phyloP scores from a whole-genome alignment of 2,329 filamentous ascomycete species.

The Calycina marina region DNA sequence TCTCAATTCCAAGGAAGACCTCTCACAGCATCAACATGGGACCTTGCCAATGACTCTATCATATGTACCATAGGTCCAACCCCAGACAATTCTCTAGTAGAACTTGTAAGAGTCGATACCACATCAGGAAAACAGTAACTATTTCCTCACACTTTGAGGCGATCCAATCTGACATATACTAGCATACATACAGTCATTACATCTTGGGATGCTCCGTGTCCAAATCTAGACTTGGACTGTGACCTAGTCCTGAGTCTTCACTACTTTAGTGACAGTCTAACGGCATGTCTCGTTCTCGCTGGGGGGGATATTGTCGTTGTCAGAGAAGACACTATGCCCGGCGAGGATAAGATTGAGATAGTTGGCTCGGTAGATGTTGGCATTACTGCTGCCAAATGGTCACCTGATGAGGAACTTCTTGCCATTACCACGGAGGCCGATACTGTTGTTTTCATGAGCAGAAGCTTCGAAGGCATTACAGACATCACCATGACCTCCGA shows the following conservation, averaged over 20 bases:
- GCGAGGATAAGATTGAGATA: slow-evolving; percentile 79
- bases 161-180: too few relatives aligned
- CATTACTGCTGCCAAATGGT: slow-evolving; percentile 82
- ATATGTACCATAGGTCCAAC: slow-evolving; percentile 78
- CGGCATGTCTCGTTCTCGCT: slow-evolving; percentile 69
- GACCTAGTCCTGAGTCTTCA: slow-evolving; percentile 71
- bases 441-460: slow-evolving; percentile 83
- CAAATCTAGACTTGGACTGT: slow-evolving; percentile 56
- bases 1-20: slow-evolving; percentile 32
- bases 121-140: slow-evolving; percentile 24
- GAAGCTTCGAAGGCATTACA: slow-evolving; percentile 71
- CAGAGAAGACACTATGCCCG: slow-evolving; percentile 50
- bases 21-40: slow-evolving; percentile 74
- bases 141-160: too few relatives aligned
- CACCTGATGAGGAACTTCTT: slow-evolving; percentile 84
- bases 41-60: slow-evolving; percentile 60
- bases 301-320: slow-evolving; percentile 86
- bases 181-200: slow-evolving; percentile 38
- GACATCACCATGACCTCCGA: slow-evolving; percentile 58
- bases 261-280: slow-evolving; percentile 67
- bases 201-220: slow-evolving; percentile 79
- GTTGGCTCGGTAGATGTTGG: slow-evolving; percentile 87
- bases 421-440: slow-evolving; percentile 66
- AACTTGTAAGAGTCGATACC: slow-evolving; percentile 44
- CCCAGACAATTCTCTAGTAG: slow-evolving; percentile 52